These are phyloP conservation scores for Prototheca cutis DNA, from an alignment of 163 green algal species.

Conservation along the genomic window DNA sequence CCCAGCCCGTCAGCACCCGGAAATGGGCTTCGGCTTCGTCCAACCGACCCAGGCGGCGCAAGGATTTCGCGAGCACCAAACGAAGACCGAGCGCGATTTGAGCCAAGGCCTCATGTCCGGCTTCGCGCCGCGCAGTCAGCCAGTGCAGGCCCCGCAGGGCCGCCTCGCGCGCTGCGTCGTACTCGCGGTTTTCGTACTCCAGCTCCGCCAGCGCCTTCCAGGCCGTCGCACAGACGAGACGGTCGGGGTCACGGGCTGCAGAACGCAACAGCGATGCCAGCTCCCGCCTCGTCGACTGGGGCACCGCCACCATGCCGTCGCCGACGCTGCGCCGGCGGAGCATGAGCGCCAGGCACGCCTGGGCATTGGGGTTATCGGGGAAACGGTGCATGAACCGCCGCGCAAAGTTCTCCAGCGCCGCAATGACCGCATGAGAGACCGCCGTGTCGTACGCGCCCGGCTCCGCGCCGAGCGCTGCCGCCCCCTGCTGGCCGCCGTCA, in stretches of 20 bases:
- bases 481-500: too few species aligned
- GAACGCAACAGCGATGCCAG: conserved; percentile 16
- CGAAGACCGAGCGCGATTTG: conserved; percentile 41
- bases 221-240: conserved; percentile 34
- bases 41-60: conserved; percentile 36
- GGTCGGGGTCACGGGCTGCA: conserved; percentile 17
- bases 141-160: conserved; percentile 15
- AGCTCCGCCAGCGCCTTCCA: conserved; percentile 52
- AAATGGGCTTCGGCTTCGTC: conserved; percentile 49
- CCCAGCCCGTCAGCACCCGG: conserved; percentile 48
- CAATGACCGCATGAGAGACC: conserved; percentile 7
- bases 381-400: conserved; percentile 31
- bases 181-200: conserved; percentile 50
- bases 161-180: conserved; percentile 20
- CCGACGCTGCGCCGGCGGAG: conserved; percentile 20
- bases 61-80: conserved; percentile 34
- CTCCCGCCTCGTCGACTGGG: conserved; percentile 14
- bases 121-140: conserved; percentile 19
- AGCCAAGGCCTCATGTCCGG: conserved; percentile 42
- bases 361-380: conserved; percentile 26
- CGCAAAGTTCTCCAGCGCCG: conserved; percentile 32
- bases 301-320: conserved; percentile 11
- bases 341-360: conserved; percentile 22
- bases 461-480: not conserved
- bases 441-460: too few species aligned